phyloP scores from a whole-genome alignment of 768 basidiomycete species.

The Panaeolus papilionaceus region DNA sequence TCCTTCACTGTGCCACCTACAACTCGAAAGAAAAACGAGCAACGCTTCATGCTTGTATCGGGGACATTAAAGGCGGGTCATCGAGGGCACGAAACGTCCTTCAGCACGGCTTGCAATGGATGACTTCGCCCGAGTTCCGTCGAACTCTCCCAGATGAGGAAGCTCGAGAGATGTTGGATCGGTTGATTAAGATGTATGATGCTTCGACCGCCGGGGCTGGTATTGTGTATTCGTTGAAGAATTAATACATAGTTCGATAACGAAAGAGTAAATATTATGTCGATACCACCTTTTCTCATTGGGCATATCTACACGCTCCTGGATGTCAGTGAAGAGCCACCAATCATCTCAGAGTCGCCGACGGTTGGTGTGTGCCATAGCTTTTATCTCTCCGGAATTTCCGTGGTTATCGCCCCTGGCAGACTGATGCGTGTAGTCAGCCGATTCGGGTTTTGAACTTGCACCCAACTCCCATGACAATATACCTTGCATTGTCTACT shows the following conservation, averaged over 20 bases:
- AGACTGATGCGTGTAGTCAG: neutral
- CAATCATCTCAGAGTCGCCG: too few species aligned
- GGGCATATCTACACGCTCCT: too few species aligned
- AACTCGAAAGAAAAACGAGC: slow-evolving; percentile 53
- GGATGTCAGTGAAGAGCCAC: too few species aligned
- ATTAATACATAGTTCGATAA: neutral
- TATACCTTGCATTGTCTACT: neutral
- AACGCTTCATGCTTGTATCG: slow-evolving; percentile 76
- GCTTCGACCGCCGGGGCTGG: slow-evolving; percentile 36
- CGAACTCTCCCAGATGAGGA: slow-evolving; percentile 46
- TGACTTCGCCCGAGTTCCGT: slow-evolving; percentile 59
- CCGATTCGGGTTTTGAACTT: neutral
- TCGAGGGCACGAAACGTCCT: slow-evolving; percentile 73
- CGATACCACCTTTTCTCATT: too few species aligned
- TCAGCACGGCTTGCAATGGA: slow-evolving; percentile 78
- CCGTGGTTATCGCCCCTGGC: neutral
- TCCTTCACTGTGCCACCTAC: slow-evolving; percentile 78
- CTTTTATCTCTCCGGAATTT: too few species aligned
- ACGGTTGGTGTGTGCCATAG: too few species aligned
- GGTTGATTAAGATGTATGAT: slow-evolving; percentile 61
- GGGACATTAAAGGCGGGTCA: slow-evolving; percentile 65
- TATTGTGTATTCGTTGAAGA: slow-evolving; percentile 59
- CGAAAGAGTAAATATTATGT: too few species aligned
- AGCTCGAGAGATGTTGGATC: slow-evolving; percentile 62
- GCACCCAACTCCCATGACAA: neutral